These are phyloP conservation scores for Phytophthora podocarpi DNA, from an alignment of 352 stramenopile species.

Conservation along the genomic window DNA sequence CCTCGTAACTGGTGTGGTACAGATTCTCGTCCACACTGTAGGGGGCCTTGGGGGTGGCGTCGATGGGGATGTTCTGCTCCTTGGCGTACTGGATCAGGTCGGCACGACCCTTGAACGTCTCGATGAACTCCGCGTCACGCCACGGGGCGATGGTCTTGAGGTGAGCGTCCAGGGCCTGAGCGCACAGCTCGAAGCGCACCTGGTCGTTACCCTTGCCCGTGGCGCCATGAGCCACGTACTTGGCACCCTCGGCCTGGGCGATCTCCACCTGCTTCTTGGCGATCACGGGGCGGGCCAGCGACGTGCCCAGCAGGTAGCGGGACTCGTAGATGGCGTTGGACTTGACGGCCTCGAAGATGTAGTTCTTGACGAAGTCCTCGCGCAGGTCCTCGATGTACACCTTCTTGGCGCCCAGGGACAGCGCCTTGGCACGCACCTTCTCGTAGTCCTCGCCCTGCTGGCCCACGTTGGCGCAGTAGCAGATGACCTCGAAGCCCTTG, in stretches of 20 bases:
- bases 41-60: conserved; percentile 96
- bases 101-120: conserved; percentile 97
- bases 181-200: conserved; percentile 98
- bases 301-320: conserved; percentile 97
- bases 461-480: conserved; percentile 99
- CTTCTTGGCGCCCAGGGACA: conserved; percentile 78
- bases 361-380: conserved; percentile 96
- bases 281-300: conserved; percentile 97
- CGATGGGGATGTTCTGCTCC: conserved; percentile 97
- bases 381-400: conserved; percentile 97
- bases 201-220: conserved; percentile 99
- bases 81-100: conserved; percentile 97
- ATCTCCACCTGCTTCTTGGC: conserved; percentile 97
- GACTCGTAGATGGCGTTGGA: conserved; percentile 99
- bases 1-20: conserved; percentile 99
- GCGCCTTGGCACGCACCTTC: conserved; percentile 93
- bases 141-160: conserved; percentile 98
- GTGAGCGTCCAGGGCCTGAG: conserved; percentile 94
- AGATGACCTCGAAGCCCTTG: conserved; percentile 99
- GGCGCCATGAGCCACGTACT: conserved; percentile 96
- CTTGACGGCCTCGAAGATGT: conserved; percentile 94
- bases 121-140: conserved; percentile 98
- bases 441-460: conserved; percentile 97
- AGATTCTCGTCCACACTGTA: conserved; percentile 99
- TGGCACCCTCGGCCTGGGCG: conserved; percentile 88